Conservation (phyloP, 2,329 filamentous ascomycete genomes). For the Seiridium cupressi region DNA sequence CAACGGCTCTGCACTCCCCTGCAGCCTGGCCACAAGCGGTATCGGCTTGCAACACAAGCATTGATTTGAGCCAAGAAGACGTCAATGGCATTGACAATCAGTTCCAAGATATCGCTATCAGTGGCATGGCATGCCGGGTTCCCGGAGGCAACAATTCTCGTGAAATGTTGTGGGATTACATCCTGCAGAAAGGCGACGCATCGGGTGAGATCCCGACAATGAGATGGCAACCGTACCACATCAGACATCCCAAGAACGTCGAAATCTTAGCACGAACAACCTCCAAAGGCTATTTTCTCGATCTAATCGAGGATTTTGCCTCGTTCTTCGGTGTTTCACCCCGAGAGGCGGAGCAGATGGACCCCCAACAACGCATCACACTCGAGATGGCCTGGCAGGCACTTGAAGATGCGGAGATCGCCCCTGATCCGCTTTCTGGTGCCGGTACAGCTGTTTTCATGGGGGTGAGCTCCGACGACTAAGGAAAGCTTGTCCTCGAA, state of each 20-base stretch:
- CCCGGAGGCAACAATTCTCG: conserved; percentile 13
- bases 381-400: conserved; percentile 41
- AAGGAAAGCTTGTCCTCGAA: conserved; percentile 31
- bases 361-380: conserved; percentile 20
- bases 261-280: conserved; percentile 16
- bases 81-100: neutral
- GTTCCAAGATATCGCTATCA: conserved; percentile 13
- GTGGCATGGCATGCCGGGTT: conserved; percentile 15
- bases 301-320: conserved; percentile 18
- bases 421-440: conserved; percentile 41
- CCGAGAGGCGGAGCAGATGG: conserved; percentile 20
- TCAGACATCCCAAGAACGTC: conserved; percentile 12
- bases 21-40: no score
- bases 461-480: conserved; percentile 33
- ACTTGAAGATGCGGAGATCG: conserved; percentile 61
- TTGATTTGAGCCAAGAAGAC: no score
- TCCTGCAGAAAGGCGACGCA: conserved; percentile 14
- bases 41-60: no score
- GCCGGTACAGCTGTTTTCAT: conserved; percentile 27
- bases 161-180: conserved; percentile 13
- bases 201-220: conserved; percentile 13
- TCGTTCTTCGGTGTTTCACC: conserved; percentile 23
- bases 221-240: conserved; percentile 15
- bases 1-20: no score
- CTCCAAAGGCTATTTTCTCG: conserved; percentile 12